These are phyloP conservation scores for Macadamia tetraphylla DNA, from an alignment of 164 flowering plant species.

Conservation along the genomic window DNA sequence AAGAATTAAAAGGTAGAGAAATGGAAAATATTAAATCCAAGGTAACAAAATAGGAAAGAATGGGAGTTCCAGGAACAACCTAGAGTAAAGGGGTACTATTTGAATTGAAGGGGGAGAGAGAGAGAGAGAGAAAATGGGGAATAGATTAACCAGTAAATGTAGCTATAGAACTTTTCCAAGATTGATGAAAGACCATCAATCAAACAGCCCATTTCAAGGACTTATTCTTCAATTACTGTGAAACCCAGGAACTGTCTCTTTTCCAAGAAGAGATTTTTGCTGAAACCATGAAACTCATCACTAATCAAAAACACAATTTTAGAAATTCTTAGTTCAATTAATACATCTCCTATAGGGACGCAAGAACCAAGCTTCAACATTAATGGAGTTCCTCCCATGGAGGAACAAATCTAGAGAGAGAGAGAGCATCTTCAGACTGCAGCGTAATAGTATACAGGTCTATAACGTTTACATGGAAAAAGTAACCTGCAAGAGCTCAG, in stretches of 20 bases:
- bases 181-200: slow-evolving; percentile 10
- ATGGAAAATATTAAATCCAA: neutral
- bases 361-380: neutral
- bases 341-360: slow-evolving; percentile 4
- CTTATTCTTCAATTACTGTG: slow-evolving; percentile 17
- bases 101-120: too few relatives aligned
- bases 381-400: neutral
- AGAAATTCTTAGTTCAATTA: neutral
- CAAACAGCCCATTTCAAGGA: slow-evolving; percentile 13
- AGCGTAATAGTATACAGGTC: slow-evolving; percentile 5
- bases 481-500: slow-evolving; percentile 27
- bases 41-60: neutral
- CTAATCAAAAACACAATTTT: slow-evolving; percentile 12
- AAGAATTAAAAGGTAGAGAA: neutral
- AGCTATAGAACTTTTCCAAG: slow-evolving; percentile 2
- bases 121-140: neutral
- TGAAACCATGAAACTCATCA: slow-evolving; percentile 16
- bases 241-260: slow-evolving; percentile 6
- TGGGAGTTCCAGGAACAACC: neutral
- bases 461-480: slow-evolving; percentile 16
- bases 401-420: slow-evolving; percentile 5
- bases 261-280: slow-evolving; percentile 10
- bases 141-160: slow-evolving; percentile 5
- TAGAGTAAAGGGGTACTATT: too few relatives aligned
- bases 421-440: neutral